Evolutionary conservation across 1,284 basidiomycete species (phyloP), one percentile per base, ranked within the genome.

Genomic region (Chalciporus sp.): DNA sequence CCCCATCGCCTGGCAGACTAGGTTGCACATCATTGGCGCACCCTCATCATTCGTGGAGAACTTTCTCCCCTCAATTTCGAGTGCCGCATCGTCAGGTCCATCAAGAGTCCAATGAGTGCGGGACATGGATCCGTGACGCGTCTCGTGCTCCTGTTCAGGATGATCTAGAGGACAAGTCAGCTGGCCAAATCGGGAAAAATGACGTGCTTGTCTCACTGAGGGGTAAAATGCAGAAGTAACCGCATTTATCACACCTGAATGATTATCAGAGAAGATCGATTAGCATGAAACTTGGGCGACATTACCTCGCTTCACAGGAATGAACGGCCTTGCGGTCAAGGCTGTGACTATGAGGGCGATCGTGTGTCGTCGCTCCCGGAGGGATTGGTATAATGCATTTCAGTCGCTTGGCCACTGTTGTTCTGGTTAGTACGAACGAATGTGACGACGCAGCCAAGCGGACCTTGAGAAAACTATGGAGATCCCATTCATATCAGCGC

Each of bases 81-180:
- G 57, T 1, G 70, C 64, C 0, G 70, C 53, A 11, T 74, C 65
- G 23, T 83, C 77, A 0, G 74, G 71, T 0, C 78, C 80, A 46
- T 84, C 81, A 1, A 87, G 61, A 0, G 76, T 72, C 85, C 85
- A 86, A 35, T 72, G 71, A 0, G 79, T 79, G 45, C 67, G 72
- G 0, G 80, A 79, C 85, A 86, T 86, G 1, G 82, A 84, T 3
- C 84, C 85, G 58, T 86, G 84, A 28, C 75, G 74, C 0, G 84
- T 87, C 33, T 85, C 82, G 49, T 86, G 84, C 41, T 83, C 78
- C 55, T 77, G 73, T 56, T 86, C 84, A 0, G 78, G 49, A 58
- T 86, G 85, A 0, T 81, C 85, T 86, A 52, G 8, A 4, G n/a
- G 17, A 16, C n/a, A 9, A 10, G n/a, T 49, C 10, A 58, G 26